Percentiles rank a stretch among this genome's conserved stretches.
These are phyloP conservation scores for Auricularia sp. DNA, from an alignment of 768 basidiomycete species.

Conservation along the genomic window DNA sequence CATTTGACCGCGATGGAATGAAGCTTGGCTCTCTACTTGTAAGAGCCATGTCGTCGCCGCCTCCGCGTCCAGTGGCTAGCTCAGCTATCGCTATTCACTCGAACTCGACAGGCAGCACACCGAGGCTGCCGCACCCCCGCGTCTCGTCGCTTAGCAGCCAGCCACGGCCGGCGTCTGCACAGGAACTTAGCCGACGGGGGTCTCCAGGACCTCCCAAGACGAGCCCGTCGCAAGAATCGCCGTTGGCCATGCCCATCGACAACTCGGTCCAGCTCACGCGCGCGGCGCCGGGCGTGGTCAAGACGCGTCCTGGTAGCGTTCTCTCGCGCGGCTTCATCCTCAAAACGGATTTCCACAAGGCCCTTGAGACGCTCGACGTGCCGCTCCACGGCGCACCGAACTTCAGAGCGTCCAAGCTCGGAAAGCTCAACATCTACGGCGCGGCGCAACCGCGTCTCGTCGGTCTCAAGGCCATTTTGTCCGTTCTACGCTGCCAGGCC, in stretches of 20 bases:
- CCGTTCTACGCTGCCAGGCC: slow-evolving; percentile 68
- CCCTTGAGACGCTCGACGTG: slow-evolving; percentile 72
- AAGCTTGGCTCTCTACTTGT: not conserved
- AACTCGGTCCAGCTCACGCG: slow-evolving; percentile 3
- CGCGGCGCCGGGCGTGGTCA: slow-evolving; percentile 62
- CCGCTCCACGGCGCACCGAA: slow-evolving; percentile 93
- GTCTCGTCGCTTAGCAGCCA: not conserved
- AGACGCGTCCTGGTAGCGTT: slow-evolving; percentile 74
- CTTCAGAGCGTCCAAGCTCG: slow-evolving; percentile 73
- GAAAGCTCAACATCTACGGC: slow-evolving; percentile 83
- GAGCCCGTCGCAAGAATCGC: not conserved
- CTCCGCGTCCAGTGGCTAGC: not conserved
- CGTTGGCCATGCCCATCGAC: not conserved
- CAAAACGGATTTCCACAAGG: slow-evolving; percentile 87
- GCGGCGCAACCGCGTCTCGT: slow-evolving; percentile 91
- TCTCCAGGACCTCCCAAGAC: not conserved
- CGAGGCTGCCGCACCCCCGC: not conserved
- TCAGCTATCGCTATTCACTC: not conserved
- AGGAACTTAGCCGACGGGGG: not conserved
- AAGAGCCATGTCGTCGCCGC: not conserved
- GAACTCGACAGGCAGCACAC: not conserved
- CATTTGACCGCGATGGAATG: not conserved
- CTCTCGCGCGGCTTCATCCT: slow-evolving; percentile 83
- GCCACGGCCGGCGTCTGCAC: not conserved
- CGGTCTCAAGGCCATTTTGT: slow-evolving; percentile 82